A percentile compares a stretch with the other conserved stretches of the same genome.
Conservation (phyloP, 2,329 filamentous ascomycete species). For the Aspergillus candidus region DNA sequence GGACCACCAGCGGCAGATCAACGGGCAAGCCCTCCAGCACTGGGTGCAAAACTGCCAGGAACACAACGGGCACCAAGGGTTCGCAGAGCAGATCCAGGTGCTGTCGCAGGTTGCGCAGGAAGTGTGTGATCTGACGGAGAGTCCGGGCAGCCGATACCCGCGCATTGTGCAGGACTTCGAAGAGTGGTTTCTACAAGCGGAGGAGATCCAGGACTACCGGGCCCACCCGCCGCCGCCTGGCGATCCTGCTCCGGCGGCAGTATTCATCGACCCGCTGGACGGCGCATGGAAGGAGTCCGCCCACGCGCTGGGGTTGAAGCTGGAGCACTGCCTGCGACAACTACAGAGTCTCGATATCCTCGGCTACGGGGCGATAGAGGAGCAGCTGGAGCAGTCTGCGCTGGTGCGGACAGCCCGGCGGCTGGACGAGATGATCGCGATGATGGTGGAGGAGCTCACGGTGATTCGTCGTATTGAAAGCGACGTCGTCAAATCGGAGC, state of each 20-base stretch:
- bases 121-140: slow-evolving; percentile 27
- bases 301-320: slow-evolving; percentile 22
- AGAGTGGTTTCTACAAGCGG: slow-evolving; percentile 29
- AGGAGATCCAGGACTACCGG: slow-evolving; percentile 20
- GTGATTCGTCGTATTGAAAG: slow-evolving; percentile 31
- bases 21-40: slow-evolving; percentile 29
- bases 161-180: slow-evolving; percentile 29
- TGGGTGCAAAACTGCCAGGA: slow-evolving; percentile 30
- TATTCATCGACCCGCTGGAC: slow-evolving; percentile 33
- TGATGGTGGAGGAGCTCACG: slow-evolving; percentile 35
- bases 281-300: slow-evolving; percentile 31
- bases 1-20: slow-evolving; percentile 26
- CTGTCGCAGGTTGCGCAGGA: slow-evolving; percentile 37
- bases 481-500: slow-evolving; percentile 31
- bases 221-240: slow-evolving; percentile 1
- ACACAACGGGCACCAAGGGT: slow-evolving; percentile 22
- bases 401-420: slow-evolving; percentile 24
- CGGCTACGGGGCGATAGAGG: slow-evolving; percentile 21
- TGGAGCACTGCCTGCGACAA: slow-evolving; percentile 31
- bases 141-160: slow-evolving; percentile 24
- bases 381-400: slow-evolving; percentile 23
- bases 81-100: slow-evolving; percentile 33
- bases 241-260: slow-evolving; percentile 6
- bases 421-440: slow-evolving; percentile 24
- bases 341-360: slow-evolving; percentile 34